Conservation (phyloP, 148 eudicot species). For the Silene uniflora region DNA sequence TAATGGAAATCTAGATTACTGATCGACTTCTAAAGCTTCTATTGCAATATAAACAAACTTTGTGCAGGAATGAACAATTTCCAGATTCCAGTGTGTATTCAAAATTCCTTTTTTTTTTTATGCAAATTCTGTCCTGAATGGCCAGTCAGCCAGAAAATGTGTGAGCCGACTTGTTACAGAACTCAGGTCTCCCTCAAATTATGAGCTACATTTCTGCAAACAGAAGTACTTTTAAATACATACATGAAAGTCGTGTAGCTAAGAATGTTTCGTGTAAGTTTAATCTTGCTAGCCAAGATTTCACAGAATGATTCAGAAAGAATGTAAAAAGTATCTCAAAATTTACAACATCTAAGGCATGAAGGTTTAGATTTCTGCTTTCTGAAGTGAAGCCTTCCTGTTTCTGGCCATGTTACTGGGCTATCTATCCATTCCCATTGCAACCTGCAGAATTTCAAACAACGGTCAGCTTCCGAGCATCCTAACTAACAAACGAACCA, state of each 20-base stretch:
- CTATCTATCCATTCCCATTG: slow-evolving; percentile 56
- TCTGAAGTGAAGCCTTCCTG: slow-evolving; percentile 30
- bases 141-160: not conserved
- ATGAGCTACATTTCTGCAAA: not conserved
- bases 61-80: too few species aligned
- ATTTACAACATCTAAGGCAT: slow-evolving; percentile 49
- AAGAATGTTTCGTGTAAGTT: not conserved
- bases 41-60: too few species aligned
- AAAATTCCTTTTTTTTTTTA: too few species aligned
- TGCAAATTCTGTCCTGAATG: not conserved
- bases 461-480: not conserved
- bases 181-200: not conserved
- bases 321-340: slow-evolving; percentile 25
- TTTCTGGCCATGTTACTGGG: slow-evolving; percentile 57
- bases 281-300: slow-evolving; percentile 4
- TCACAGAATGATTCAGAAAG: not conserved
- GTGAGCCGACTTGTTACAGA: not conserved
- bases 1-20: slow-evolving; percentile 2
- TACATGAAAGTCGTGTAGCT: slow-evolving; percentile 6
- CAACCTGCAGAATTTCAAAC: slow-evolving; percentile 43
- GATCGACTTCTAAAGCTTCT: not conserved
- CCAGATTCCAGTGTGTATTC: too few species aligned
- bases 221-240: slow-evolving; percentile 2
- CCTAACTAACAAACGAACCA: too few species aligned
- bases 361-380: slow-evolving; percentile 30